Evolutionary conservation across 495 filamentous ascomycete species (phyloP).

Genomic region (Xylaria longipes): DNA sequence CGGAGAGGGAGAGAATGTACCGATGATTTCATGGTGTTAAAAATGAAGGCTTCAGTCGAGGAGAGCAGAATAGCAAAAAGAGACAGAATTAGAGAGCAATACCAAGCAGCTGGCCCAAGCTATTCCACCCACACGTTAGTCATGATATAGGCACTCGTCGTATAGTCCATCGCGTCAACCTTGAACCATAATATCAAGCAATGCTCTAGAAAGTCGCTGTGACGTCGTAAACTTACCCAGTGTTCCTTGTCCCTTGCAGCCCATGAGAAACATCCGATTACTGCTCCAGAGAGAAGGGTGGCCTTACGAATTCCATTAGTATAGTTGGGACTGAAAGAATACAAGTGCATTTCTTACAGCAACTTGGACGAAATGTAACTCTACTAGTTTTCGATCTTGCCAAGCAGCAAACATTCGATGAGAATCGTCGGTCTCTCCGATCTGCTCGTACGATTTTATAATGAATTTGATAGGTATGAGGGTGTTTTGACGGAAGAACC

Average conservation of each 20-base stretch:
- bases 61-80: constrained; percentile 39
- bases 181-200: neutral
- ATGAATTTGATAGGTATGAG: constrained; percentile 27
- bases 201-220: neutral
- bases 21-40: constrained; percentile 29
- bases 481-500: constrained; percentile 30
- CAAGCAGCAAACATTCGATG: constrained; percentile 33
- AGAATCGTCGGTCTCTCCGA: constrained; percentile 9
- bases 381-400: constrained; percentile 37
- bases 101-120: constrained; percentile 35
- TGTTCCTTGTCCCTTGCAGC: constrained; percentile 29
- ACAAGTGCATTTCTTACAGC: constrained; percentile 30
- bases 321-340: neutral
- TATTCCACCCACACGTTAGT: neutral
- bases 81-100: constrained; percentile 38
- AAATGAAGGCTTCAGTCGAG: constrained; percentile 35
- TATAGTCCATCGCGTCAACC: neutral
- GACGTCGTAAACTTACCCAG: constrained; percentile 27
- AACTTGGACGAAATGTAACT: constrained; percentile 40
- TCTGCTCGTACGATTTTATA: constrained; percentile 7
- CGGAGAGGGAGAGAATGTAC: neutral
- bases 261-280: constrained; percentile 45
- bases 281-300: constrained; percentile 39
- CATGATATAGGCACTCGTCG: neutral
- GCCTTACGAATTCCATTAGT: constrained; percentile 21